Evolutionary conservation across 2,329 filamentous ascomycete species (phyloP), one percentile per base, ranked within the genome.

Genomic region (Stagonosporopsis tanaceti): DNA sequence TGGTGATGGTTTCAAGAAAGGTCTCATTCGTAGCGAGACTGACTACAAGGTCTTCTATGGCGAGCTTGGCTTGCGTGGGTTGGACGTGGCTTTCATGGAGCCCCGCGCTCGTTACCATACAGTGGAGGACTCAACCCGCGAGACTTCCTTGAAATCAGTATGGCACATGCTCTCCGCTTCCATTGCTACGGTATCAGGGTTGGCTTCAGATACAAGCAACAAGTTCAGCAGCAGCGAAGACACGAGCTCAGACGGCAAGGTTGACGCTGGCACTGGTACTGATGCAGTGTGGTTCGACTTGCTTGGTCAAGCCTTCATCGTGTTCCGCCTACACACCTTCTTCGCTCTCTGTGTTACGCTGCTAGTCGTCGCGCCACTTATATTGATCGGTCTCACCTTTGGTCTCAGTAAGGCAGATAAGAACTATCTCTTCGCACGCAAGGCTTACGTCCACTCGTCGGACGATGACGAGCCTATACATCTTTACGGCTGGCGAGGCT

Each of bases 141-240:
- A 97, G 76, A 90, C 93, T 0, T 90, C 87, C n/a, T 68, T 76
- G 12, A 80, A 84, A 47, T 87, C 86, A 3, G 77, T 98, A 20
- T 98, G 93, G 93, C 93, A 98, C 75, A 98, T 99, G 95, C 82
- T 99, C 35, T 96, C 92, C 35, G 89, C 89, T 14, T 87, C 93
- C 6, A 78, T 97, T 24, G 85, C 88, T 6, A 95, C 93, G 0
- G 87, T 91, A 22, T 83, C 89, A 67, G 82, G 82, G 1, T 81
- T 98, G 40, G 89, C 92, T 0, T 85, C 86, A 14, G 86, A 92
- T 64, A 87, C 84, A 0, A 88, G 86, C 55, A 79, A 84, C 42
- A 82, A 81, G 2, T 97, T 96, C 68, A 84, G 85, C 47, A 86
- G 88, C 5, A 85, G 87, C 50, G 79, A 82, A 6, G 81, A 84